phyloP scores from a whole-genome alignment of 2,329 filamentous ascomycete species.

The Bisporella sp. region DNA sequence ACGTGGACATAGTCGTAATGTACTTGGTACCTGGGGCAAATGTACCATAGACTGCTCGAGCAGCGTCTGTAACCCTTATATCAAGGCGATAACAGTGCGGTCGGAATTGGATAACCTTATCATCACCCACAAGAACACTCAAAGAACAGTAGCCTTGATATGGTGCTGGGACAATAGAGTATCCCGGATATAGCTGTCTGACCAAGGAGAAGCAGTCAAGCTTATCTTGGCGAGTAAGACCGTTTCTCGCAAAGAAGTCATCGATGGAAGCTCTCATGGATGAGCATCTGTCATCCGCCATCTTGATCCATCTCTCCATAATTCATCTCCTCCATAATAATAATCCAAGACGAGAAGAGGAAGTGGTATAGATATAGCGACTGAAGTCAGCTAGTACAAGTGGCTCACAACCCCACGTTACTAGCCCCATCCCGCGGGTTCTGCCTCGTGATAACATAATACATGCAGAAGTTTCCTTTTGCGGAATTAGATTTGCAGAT shows the following conservation, averaged over 20 bases:
- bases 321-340: no score
- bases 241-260: constrained; percentile 20
- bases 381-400: no score
- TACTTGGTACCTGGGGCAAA: constrained; percentile 36
- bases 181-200: constrained; percentile 24
- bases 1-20: constrained; percentile 28
- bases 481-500: no score
- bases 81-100: constrained; percentile 37
- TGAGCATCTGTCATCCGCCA: no score
- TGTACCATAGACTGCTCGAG: constrained; percentile 32
- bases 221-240: constrained; percentile 14
- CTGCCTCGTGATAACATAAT: no score
- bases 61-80: constrained; percentile 29
- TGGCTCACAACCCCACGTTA: no score
- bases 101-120: constrained; percentile 42
- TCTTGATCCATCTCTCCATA: no score
- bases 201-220: constrained; percentile 28
- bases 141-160: constrained; percentile 47
- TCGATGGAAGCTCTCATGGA: constrained; percentile 6
- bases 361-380: no score
- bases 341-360: no score
- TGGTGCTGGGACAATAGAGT: constrained; percentile 26
- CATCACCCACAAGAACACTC: constrained; percentile 35
- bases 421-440: no score
- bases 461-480: no score